Evolutionary conservation across 2,329 filamentous ascomycete genomes (phyloP), one percentile per base, ranked within the genome.

Genomic region (Xylaria sp.): DNA sequence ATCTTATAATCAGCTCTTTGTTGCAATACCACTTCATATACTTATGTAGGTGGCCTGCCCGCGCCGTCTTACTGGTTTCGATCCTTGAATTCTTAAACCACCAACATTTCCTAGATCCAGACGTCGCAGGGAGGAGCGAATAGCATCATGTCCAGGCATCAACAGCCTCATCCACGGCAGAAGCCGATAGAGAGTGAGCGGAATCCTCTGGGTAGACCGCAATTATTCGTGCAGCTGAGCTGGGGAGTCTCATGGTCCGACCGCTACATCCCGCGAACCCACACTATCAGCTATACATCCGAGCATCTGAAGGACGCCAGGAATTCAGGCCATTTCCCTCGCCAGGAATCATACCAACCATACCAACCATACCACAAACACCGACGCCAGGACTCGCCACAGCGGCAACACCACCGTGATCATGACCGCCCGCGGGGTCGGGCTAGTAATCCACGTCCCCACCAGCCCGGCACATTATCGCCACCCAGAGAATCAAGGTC

Each of bases 221-320:
- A 83, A 66, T 77, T 87, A 62, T 86, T 85, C 66, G 76, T 87
- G 10, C 82, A 85, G 63, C 76, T 87, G 66, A 84, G 86, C 72
- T 84, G 86, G 66, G 84, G 85, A 34, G 76, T 87, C 28, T 85
- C 84, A 0, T 86, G 83, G 81, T 80, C 81, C 30, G 79, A 79
- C n/a, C 80, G 80, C 45, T 79, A 83, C 63, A 67, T 80, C 13
- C 79, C 82, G 13, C 83, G 81, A 66, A 81, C 77, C 60, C 83
- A 83, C 67, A 81, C 81, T 32, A 68, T 85, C 67, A 83, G 83
- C 52, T 86, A 84, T 70, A 82, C 80, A 70, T 86, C 84, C 20
- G 81, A 81, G 65, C 81, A 78, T 63, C 74, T 83, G 61, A 82
- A 83, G 65, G 73, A 72, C 23, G 74, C 68, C 75, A 84, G 70